A percentile compares a stretch with the other conserved stretches of the same genome.
phyloP scores from a whole-genome alignment of 2,329 filamentous ascomycete species.

The Diaporthe sp. region DNA sequence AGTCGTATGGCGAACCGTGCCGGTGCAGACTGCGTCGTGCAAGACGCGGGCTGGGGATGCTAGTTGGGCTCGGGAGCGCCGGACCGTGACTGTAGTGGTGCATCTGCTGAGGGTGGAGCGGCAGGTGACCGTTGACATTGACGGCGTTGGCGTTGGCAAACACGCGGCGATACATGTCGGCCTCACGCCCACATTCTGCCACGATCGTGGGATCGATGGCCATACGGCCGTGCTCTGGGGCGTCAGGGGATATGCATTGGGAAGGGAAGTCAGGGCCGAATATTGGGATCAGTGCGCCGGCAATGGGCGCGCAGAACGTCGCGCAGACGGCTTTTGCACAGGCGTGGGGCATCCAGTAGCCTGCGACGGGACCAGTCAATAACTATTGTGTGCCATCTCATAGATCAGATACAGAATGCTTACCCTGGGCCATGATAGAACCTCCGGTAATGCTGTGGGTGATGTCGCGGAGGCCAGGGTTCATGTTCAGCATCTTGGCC shows the following conservation, averaged over 20 bases:
- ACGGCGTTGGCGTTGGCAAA: conserved; percentile 46
- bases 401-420: conserved; percentile 36
- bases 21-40: conserved; percentile 24
- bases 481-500: conserved; percentile 83
- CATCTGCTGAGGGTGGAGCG: conserved; percentile 38
- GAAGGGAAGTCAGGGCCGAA: conserved; percentile 87
- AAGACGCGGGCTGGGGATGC: conserved; percentile 38
- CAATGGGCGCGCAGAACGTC: conserved; percentile 89
- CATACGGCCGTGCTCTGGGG: conserved; percentile 76
- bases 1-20: conserved; percentile 37
- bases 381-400: not conserved
- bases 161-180: conserved; percentile 57
- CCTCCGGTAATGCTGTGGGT: conserved; percentile 96
- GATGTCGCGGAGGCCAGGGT: conserved; percentile 88
- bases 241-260: conserved; percentile 75
- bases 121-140: conserved; percentile 37
- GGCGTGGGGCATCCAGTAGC: conserved; percentile 95
- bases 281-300: conserved; percentile 87
- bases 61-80: conserved; percentile 45
- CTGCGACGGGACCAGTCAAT: conserved; percentile 60
- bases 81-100: conserved; percentile 37
- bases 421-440: conserved; percentile 90
- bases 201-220: conserved; percentile 72
- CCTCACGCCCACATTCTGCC: conserved; percentile 63
- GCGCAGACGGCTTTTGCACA: conserved; percentile 89